Evolutionary conservation across 208 protist species (phyloP).

Genomic region (Trypanosoma lewisi): DNA sequence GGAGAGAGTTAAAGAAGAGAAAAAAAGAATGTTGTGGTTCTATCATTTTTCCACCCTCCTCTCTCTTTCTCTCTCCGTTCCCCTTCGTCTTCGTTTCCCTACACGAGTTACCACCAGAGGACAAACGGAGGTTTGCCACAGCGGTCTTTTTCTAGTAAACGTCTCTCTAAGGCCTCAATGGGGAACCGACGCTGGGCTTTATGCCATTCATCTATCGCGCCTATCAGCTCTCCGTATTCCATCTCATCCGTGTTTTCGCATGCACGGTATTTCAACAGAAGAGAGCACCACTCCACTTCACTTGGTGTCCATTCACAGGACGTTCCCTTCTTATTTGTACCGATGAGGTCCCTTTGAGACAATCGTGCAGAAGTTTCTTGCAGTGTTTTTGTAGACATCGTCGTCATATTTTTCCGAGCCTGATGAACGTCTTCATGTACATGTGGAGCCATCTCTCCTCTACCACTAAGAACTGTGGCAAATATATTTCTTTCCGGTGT

Average conservation of each 20-base stretch:
- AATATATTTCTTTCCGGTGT: constrained; percentile 15
- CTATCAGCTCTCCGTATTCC: constrained; percentile 16
- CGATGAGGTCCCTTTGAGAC: neutral
- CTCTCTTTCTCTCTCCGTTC: neutral
- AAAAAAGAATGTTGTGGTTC: neutral
- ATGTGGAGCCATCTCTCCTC: neutral
- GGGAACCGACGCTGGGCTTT: constrained; percentile 11
- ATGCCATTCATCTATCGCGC: constrained; percentile 7
- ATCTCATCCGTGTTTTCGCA: constrained; percentile 20
- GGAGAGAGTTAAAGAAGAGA: constrained; percentile 17
- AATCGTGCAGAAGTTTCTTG: neutral
- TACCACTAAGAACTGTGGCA: neutral
- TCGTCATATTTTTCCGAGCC: neutral
- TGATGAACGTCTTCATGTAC: neutral
- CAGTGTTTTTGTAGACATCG: neutral
- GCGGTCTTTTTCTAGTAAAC: constrained; percentile 8
- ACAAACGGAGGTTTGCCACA: constrained; percentile 9
- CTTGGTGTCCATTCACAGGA: neutral
- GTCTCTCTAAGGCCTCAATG: constrained; percentile 9
- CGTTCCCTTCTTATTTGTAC: neutral
- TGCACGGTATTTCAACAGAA: constrained; percentile 6
- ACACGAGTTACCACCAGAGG: constrained; percentile 21
- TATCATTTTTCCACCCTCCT: constrained; percentile 5
- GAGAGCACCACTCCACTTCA: constrained; percentile 10
- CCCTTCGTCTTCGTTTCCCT: neutral